phyloP scores from a whole-genome alignment of 2,329 filamentous ascomycete genomes.

The Neopestalotiopsis sp. region DNA sequence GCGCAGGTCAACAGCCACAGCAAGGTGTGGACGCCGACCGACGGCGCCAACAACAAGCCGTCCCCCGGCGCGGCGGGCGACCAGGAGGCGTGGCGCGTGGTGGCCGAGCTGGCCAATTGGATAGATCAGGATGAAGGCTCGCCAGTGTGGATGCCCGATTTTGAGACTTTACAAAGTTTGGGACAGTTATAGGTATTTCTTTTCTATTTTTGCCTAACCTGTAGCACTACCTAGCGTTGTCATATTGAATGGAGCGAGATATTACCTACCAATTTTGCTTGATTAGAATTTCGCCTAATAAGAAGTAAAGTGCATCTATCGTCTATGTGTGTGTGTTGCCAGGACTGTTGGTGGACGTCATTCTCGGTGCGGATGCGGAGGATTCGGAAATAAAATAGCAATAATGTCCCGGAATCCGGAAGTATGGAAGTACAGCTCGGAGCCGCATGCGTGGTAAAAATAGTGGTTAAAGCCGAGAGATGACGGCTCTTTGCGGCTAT shows the following conservation, averaged over 20 bases:
- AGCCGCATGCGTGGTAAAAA: not conserved
- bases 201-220: not conserved
- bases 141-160: slow-evolving; percentile 36
- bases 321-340: no score
- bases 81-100: slow-evolving; percentile 32
- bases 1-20: not conserved
- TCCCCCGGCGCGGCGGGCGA: slow-evolving; percentile 14
- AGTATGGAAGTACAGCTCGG: not conserved
- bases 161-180: slow-evolving; percentile 33
- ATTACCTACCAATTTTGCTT: no score
- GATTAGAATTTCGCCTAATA: no score
- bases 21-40: slow-evolving; percentile 10
- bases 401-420: not conserved
- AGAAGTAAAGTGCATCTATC: no score
- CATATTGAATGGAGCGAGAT: not conserved
- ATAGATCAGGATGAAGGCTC: slow-evolving; percentile 34
- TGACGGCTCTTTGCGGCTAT: not conserved
- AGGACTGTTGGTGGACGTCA: not conserved
- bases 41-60: slow-evolving; percentile 5
- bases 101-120: slow-evolving; percentile 35
- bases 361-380: not conserved
- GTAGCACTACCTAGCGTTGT: not conserved
- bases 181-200: slow-evolving; percentile 4
- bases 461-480: not conserved
- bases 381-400: not conserved